Base-by-base conservation (phyloP, 1,284 basidiomycete genomes). In the Malassezia vespertilionis region DNA sequence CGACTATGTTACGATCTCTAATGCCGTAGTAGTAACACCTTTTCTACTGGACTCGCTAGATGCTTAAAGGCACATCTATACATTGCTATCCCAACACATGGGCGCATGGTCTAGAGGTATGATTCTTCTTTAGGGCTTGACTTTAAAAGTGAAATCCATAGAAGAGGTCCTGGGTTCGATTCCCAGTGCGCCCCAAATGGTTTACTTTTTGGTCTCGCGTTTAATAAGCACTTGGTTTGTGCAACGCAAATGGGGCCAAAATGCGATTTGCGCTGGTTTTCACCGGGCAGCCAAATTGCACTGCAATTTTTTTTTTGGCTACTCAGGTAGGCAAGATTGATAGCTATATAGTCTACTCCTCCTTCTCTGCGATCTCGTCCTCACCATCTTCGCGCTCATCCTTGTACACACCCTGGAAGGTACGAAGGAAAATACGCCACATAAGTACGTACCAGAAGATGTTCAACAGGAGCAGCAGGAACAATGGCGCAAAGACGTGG, bases 361-460 rank as follows among this genome's bases (percentile, higher is more conserved):
- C 7, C 18, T 28, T 35, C 11, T 24, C 32, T 26, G 33, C 50
- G 20, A 51, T 46, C 33, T 33, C n/a, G 2, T 64, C 57, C 40
- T 69, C 66, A 3, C 59, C 64, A 10, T 68, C 65, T 45, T 67
- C 64, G 20, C 64, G 49, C 35, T 56, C 57, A 43, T 67, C 64
- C 5, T 41, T 50, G 1, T 57, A 57, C 20, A 40, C 36, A 2
- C 66, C 66, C 22, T 42, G 39, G 21, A 69, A 42, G 2, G 65
- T 54, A 18, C 58, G 51, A 24, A 15, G 36, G 49, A 68, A 51
- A 40, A 69, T 54, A 21, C 65, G 57, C 65, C 65, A 68, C 61
- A 69, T 66, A 33, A 69, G 44, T 0, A 38, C 51, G 36, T 66
- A 66, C 66, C 66, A 69, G 33, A 69, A 69, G 33, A 68, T 33